Conservation (phyloP, 345 rosid species). For the Salix brachista region DNA sequence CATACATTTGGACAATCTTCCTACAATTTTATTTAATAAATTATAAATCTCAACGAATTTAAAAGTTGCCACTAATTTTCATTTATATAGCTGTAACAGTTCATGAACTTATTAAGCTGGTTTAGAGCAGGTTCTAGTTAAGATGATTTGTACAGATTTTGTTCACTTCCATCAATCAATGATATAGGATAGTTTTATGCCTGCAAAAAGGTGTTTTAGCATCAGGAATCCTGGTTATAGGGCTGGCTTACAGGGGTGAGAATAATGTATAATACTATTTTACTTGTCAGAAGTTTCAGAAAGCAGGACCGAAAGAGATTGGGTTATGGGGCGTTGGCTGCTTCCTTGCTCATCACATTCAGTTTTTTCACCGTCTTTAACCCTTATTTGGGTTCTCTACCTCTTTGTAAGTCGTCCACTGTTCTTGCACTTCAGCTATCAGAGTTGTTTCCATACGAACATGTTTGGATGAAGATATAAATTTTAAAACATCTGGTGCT, state of each 20-base stretch:
- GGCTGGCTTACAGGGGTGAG: no score
- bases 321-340: conserved; percentile 54
- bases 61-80: neutral
- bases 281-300: conserved; percentile 70
- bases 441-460: neutral
- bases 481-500: neutral
- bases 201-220: no score
- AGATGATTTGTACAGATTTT: neutral
- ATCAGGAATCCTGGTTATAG: no score
- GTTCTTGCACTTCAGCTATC: neutral
- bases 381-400: conserved; percentile 47
- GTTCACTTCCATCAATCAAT: no score
- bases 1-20: neutral
- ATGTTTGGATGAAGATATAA: neutral
- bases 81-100: neutral
- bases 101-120: neutral
- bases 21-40: no score
- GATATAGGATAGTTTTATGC: no score
- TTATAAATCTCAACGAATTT: neutral
- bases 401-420: conserved; percentile 36
- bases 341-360: conserved; percentile 44
- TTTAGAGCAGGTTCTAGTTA: neutral
- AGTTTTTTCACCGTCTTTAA: conserved; percentile 49
- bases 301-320: conserved; percentile 57
- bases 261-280: conserved; percentile 36